Conservation (phyloP, 352 stramenopile species). For the Lagenidium sp. region DNA sequence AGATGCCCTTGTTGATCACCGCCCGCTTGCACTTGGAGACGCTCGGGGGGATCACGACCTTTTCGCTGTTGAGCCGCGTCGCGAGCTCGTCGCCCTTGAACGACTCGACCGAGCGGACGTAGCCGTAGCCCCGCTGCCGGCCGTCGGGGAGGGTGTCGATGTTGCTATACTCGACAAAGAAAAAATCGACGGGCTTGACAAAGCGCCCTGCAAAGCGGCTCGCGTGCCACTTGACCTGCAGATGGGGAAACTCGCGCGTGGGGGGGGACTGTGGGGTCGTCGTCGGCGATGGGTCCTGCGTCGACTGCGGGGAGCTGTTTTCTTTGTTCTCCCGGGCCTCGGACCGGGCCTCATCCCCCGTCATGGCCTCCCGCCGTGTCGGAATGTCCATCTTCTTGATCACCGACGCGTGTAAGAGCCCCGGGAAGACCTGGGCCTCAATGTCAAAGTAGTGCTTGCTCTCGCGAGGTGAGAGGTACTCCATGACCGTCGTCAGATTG, state of each 20-base stretch:
- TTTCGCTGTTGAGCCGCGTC: constrained; percentile 48
- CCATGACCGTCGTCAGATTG: constrained; percentile 67
- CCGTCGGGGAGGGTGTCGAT: constrained; percentile 60
- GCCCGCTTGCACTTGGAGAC: constrained; percentile 83
- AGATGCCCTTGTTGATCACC: constrained; percentile 77
- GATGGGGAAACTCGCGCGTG: constrained; percentile 40
- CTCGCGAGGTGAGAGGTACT: constrained; percentile 63
- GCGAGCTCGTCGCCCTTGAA: constrained; percentile 77
- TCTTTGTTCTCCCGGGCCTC: constrained; percentile 1
- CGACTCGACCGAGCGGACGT: constrained; percentile 71
- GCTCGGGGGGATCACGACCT: constrained; percentile 56
- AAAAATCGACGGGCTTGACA: constrained; percentile 79
- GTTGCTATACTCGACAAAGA: constrained; percentile 84
- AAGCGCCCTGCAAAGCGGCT: constrained; percentile 74
- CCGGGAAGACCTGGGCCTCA: constrained; percentile 74
- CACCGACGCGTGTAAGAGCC: constrained; percentile 63
- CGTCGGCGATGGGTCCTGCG: no score
- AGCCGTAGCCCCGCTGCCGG: constrained; percentile 58
- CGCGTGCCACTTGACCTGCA: constrained; percentile 83
- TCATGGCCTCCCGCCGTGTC: constrained; percentile 7
- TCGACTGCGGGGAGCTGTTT: constrained; percentile 23
- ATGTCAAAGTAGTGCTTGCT: constrained; percentile 73
- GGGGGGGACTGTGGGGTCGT: constrained; percentile 33
- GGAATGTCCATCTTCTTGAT: constrained; percentile 72
- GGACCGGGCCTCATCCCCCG: neutral